Evolutionary conservation across 2,329 filamentous ascomycete species (phyloP).

Genomic region (Diplodia scrobiculata): DNA sequence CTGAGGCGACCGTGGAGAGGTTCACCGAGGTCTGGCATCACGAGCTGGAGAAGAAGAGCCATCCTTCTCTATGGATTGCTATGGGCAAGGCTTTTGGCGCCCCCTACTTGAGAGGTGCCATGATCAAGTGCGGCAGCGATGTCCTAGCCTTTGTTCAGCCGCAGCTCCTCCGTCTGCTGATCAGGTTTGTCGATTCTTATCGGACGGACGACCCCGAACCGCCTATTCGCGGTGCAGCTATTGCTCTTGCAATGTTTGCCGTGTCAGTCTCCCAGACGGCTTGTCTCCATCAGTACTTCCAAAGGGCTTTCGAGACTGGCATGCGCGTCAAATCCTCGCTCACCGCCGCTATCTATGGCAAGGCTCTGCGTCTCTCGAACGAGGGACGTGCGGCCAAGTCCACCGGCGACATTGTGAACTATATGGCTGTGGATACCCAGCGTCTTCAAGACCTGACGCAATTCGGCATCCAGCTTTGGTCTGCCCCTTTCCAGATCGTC

Average conservation of each 20-base stretch:
- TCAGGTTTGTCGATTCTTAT: conserved; percentile 82
- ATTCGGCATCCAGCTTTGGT: conserved; percentile 94
- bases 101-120: conserved; percentile 75
- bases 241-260: conserved; percentile 88
- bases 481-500: conserved; percentile 91
- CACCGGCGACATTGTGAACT: conserved; percentile 97
- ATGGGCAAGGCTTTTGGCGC: conserved; percentile 81
- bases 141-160: conserved; percentile 85
- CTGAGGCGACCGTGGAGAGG: conserved; percentile 67
- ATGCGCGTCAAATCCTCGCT: conserved; percentile 95
- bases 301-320: conserved; percentile 87
- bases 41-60: conserved; percentile 70
- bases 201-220: conserved; percentile 66
- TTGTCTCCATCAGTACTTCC: conserved; percentile 96
- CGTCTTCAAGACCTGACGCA: conserved; percentile 92
- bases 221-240: conserved; percentile 78
- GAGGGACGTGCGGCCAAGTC: conserved; percentile 86
- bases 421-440: conserved; percentile 98
- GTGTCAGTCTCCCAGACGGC: conserved; percentile 84
- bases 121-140: conserved; percentile 91
- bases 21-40: conserved; percentile 76
- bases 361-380: conserved; percentile 86
- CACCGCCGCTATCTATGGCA: conserved; percentile 88
- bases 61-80: conserved; percentile 83
- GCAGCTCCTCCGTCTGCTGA: conserved; percentile 81